Conservation (phyloP, 2,329 filamentous ascomycete species). For the Alternaria incomplexa region DNA sequence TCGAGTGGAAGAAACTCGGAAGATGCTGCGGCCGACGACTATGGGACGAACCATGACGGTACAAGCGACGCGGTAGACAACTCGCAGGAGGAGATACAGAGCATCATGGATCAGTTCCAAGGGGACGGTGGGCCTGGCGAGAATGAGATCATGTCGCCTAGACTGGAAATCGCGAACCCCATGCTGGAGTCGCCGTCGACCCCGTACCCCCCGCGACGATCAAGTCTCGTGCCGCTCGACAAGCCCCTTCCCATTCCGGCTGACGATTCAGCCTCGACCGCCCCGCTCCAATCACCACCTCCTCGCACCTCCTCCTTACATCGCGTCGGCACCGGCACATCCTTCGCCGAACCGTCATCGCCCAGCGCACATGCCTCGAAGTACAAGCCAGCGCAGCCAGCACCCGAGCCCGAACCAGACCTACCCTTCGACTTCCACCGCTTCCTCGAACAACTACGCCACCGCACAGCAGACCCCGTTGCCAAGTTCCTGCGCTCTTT, state of each 20-base stretch:
- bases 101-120: constrained; percentile 95
- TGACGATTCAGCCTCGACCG: constrained; percentile 29
- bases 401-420: constrained; percentile 70
- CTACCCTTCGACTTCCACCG: constrained; percentile 97
- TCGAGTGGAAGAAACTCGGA: constrained; percentile 49
- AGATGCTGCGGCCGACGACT: constrained; percentile 40
- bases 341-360: constrained; percentile 40
- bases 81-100: constrained; percentile 87
- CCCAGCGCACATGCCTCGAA: constrained; percentile 52
- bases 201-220: constrained; percentile 81
- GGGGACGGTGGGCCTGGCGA: constrained; percentile 72
- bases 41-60: constrained; percentile 58
- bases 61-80: constrained; percentile 55
- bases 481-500: constrained; percentile 96
- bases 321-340: constrained; percentile 36
- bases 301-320: constrained; percentile 45
- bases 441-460: constrained; percentile 92
- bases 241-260: constrained; percentile 42
- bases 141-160: constrained; percentile 91
- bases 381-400: constrained; percentile 63
- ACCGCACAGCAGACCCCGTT: constrained; percentile 97
- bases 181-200: constrained; percentile 66
- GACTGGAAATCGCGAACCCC: constrained; percentile 81
- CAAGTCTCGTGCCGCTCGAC: constrained; percentile 78
- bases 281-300: constrained; percentile 39